Percentiles rank a stretch among this genome's conserved stretches.
Evolutionary conservation across 495 filamentous ascomycete species (phyloP).

Genomic region (Aspergillus heteromorphus): DNA sequence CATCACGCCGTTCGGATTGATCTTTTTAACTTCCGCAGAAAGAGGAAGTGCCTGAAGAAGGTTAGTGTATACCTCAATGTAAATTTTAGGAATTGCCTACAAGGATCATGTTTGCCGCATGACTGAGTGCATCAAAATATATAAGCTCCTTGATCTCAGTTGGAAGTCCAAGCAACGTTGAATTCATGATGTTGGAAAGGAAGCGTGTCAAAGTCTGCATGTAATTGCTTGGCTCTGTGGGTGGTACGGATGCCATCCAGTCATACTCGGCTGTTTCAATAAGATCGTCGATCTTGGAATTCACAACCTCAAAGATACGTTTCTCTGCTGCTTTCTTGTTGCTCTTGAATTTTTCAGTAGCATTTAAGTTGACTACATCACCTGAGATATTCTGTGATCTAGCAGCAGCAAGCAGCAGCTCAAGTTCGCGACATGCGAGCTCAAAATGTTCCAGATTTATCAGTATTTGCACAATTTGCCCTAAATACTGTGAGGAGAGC

Average conservation of each 20-base stretch:
- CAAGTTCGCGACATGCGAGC: conserved; percentile 80
- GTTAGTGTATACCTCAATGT: conserved; percentile 8
- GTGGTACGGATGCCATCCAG: conserved; percentile 67
- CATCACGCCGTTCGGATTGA: conserved; percentile 79
- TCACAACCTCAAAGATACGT: conserved; percentile 96
- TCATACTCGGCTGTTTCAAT: conserved; percentile 96
- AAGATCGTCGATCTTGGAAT: conserved; percentile 97
- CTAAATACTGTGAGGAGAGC: conserved; percentile 85
- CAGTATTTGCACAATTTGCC: conserved; percentile 96
- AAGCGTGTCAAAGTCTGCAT: conserved; percentile 91
- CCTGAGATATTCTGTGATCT: conserved; percentile 69
- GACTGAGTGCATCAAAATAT: conserved; percentile 92
- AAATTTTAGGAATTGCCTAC: conserved; percentile 35
- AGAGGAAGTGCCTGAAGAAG: conserved; percentile 66
- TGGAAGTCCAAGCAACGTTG: conserved; percentile 82
- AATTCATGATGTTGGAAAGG: conserved; percentile 94
- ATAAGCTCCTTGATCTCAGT: conserved; percentile 95
- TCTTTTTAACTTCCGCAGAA: conserved; percentile 69
- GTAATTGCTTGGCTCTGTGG: conserved; percentile 76
- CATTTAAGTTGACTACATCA: conserved; percentile 66
- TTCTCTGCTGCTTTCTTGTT: conserved; percentile 97
- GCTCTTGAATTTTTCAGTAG: conserved; percentile 77
- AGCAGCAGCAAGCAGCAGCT: conserved; percentile 73
- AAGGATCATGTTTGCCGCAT: conserved; percentile 82
- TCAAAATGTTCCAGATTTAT: conserved; percentile 98